Conservation (phyloP, 768 basidiomycete genomes). For the Candolleomyces aberdarensis region DNA sequence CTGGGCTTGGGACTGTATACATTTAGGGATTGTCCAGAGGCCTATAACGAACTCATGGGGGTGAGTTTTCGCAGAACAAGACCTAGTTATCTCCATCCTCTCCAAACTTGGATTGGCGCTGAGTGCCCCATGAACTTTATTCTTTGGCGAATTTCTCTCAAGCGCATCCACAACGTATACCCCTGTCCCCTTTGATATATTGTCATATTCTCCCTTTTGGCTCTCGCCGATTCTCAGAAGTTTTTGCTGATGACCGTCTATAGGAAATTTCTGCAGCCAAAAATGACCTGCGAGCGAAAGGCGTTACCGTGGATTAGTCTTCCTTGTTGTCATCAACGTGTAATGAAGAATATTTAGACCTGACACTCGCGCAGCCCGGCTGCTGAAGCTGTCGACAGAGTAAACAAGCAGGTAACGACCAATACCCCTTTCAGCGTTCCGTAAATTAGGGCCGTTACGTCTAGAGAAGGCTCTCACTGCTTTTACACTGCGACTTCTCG, state of each 20-base stretch:
- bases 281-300: slow-evolving; percentile 54
- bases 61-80: slow-evolving; percentile 33
- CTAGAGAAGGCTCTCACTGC: not conserved
- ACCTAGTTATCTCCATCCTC: not conserved
- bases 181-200: not conserved
- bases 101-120: not conserved
- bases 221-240: not conserved
- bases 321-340: not conserved
- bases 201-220: not conserved
- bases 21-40: slow-evolving; percentile 77
- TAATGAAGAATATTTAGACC: not conserved
- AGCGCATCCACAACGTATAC: too few species aligned
- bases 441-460: not conserved
- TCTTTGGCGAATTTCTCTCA: too few species aligned
- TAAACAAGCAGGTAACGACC: too few species aligned
- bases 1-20: slow-evolving; percentile 74
- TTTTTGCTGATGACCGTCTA: not conserved
- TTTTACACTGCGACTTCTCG: not conserved
- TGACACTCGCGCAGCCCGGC: not conserved
- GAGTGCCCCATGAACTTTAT: too few species aligned
- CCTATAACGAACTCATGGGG: slow-evolving; percentile 63
- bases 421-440: not conserved
- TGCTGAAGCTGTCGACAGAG: not conserved
- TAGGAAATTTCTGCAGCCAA: slow-evolving; percentile 59
- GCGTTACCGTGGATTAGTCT: slow-evolving; percentile 54